Evolutionary conservation across 768 basidiomycete genomes (phyloP).

Genomic region (Mycena galopus): DNA sequence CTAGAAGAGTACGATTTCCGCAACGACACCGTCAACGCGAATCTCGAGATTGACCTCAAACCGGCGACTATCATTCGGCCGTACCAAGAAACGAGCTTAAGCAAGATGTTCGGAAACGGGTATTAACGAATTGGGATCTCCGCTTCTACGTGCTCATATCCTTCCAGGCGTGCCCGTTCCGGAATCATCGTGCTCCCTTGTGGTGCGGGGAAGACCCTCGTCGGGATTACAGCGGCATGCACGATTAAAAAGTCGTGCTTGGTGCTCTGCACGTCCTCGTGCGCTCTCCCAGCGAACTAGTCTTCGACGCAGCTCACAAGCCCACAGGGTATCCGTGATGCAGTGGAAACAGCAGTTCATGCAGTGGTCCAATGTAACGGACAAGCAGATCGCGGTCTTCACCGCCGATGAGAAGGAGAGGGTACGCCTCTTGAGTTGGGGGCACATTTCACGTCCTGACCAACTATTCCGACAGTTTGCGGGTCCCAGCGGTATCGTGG

Average conservation of each 20-base stretch:
- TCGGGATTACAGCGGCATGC: constrained; percentile 99
- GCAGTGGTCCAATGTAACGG: constrained; percentile 98
- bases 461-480: constrained; percentile 81
- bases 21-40: constrained; percentile 95
- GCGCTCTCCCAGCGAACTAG: constrained; percentile 50
- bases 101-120: constrained; percentile 99
- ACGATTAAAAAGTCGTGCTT: constrained; percentile 99
- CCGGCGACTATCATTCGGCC: constrained; percentile 97
- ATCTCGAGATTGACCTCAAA: constrained; percentile 98
- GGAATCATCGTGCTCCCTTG: constrained; percentile 99
- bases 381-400: constrained; percentile 96
- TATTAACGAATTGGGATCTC: constrained; percentile 50
- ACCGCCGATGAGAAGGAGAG: constrained; percentile 99
- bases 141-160: constrained; percentile 19
- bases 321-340: constrained; percentile 87
- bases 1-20: constrained; percentile 99
- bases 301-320: constrained; percentile 22
- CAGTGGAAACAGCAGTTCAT: constrained; percentile 99
- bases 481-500: constrained; percentile 97
- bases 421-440: constrained; percentile 55
- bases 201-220: constrained; percentile 98
- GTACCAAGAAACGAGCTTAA: constrained; percentile 98
- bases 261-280: constrained; percentile 98
- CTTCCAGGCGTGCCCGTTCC: constrained; percentile 88
- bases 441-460: constrained; percentile 17